Conservation (phyloP, 257 asterid species). For the Ilex aquifolium region DNA sequence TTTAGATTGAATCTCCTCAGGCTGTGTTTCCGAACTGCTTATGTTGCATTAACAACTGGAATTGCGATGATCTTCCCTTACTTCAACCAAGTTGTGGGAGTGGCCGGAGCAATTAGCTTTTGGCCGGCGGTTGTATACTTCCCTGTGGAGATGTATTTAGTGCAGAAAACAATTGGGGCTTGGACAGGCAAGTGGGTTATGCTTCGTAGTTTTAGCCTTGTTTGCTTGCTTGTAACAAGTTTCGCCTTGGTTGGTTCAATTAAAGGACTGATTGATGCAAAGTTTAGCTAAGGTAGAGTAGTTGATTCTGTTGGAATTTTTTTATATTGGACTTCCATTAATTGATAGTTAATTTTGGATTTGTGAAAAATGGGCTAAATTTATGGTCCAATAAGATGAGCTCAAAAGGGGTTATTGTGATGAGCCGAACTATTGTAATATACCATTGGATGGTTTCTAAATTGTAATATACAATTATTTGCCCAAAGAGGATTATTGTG, state of each 20-base stretch:
- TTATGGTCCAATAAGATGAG: too few species aligned
- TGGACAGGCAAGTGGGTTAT: constrained; percentile 36
- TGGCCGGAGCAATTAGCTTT: constrained; percentile 67
- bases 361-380: too few species aligned
- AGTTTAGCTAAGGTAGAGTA: constrained; percentile 20
- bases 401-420: too few species aligned
- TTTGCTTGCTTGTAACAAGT: constrained; percentile 38
- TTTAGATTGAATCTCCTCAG: constrained; percentile 37
- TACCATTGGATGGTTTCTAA: too few species aligned
- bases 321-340: too few species aligned
- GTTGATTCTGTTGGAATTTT: too few species aligned
- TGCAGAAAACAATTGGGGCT: constrained; percentile 37
- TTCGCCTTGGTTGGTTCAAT: constrained; percentile 78
- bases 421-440: too few species aligned
- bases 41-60: constrained; percentile 54
- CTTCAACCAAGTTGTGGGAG: constrained; percentile 71
- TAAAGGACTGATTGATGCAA: constrained; percentile 46
- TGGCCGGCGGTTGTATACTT: constrained; percentile 78
- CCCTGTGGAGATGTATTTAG: constrained; percentile 80
- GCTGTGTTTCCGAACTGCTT: constrained; percentile 46
- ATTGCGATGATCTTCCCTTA: constrained; percentile 63
- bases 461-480: too few species aligned
- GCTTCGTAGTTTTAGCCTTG: constrained; percentile 36
- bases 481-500: too few species aligned
- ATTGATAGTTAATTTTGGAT: too few species aligned